Evolutionary conservation across 768 basidiomycete genomes (phyloP), one percentile per base, ranked within the genome.

Genomic region (Trametes punicea): DNA sequence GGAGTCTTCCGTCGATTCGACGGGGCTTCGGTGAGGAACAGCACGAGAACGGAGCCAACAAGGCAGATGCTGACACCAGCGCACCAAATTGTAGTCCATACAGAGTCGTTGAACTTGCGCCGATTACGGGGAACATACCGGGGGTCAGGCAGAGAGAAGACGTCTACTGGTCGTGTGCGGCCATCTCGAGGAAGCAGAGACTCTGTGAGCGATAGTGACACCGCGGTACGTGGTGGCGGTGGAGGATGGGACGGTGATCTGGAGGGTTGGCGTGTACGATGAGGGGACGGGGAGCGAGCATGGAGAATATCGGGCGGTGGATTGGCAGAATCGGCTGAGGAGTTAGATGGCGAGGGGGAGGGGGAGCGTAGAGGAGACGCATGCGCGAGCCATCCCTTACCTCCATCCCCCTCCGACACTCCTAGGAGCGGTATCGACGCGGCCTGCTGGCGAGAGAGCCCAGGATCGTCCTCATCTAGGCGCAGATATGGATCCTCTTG

Each of bases 401-500:
- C 74, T 38, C 74, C 74, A 54, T 70, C 74, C 3, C 71, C 67
- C 68, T 81, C 73, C 21, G 75, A 77, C 36, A 71, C 71, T 26
- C 71, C 69, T 47, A 79, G 69, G 39, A 79, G 53, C 2, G 71
- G 75, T 46, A 71, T 61, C 18, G 69, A 75, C 58, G 70, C 70
- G 29, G 71, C 64, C 16, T 70, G 71, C 31, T 72, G 69, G 34
- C 67, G 65, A 23, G 75, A 73, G 31, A 65, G 41, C 6, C 65
- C 62, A 49, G 66, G 76, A 45, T 85, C 85, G 61, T 86, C 86
- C 45, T 81, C 81, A 71, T 90, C 88, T 49, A 90, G 73, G 36
- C 83, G 81, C 54, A 91, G 77, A 78, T 90, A 90, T 36, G 88
- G 88, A 70, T 90, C 87, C 41, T 87, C 84, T 61, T 83, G 83